These are phyloP conservation scores for Mimosa bimucronata DNA, from an alignment of 306 rosid species.

Conservation along the genomic window DNA sequence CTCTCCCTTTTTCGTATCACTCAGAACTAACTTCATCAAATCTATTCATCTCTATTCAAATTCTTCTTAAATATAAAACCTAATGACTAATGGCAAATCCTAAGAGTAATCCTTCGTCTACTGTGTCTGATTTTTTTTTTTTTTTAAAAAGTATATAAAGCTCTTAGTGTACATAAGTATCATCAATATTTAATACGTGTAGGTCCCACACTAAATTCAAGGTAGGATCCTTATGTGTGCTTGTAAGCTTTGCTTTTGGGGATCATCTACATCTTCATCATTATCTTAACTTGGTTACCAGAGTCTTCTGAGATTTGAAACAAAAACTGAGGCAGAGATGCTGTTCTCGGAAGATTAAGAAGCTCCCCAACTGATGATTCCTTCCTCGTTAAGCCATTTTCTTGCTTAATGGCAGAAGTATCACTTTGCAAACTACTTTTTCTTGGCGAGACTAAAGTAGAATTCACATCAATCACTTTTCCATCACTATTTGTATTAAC, in stretches of 20 bases:
- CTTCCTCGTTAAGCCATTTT: slow-evolving; percentile 56
- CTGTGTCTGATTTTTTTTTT: not conserved
- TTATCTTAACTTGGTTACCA: slow-evolving; percentile 1
- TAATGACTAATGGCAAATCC: too few relatives aligned
- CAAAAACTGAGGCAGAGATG: slow-evolving; percentile 54
- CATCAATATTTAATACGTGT: not conserved
- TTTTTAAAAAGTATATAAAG: too few relatives aligned
- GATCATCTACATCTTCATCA: not conserved
- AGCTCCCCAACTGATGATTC: slow-evolving; percentile 75
- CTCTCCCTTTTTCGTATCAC: too few relatives aligned
- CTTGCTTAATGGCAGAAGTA: slow-evolving; percentile 45
- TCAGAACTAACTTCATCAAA: too few relatives aligned
- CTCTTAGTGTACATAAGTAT: not conserved
- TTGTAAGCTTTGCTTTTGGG: slow-evolving; percentile 17
- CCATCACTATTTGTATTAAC: slow-evolving; percentile 16
- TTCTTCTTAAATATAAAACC: too few relatives aligned
- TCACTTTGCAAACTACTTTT: slow-evolving; percentile 38
- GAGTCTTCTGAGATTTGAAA: slow-evolving; percentile 30
- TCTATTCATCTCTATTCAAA: too few relatives aligned
- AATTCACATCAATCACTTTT: slow-evolving; percentile 38
- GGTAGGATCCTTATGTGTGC: not conserved
- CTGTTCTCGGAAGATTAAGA: slow-evolving; percentile 72
- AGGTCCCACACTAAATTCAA: not conserved
- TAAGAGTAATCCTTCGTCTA: not conserved
- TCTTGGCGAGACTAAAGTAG: slow-evolving; percentile 20